A percentile compares a stretch with the other conserved stretches of the same genome.
phyloP scores from a whole-genome alignment of 1,284 basidiomycete genomes.

The Tilletia horrida region DNA sequence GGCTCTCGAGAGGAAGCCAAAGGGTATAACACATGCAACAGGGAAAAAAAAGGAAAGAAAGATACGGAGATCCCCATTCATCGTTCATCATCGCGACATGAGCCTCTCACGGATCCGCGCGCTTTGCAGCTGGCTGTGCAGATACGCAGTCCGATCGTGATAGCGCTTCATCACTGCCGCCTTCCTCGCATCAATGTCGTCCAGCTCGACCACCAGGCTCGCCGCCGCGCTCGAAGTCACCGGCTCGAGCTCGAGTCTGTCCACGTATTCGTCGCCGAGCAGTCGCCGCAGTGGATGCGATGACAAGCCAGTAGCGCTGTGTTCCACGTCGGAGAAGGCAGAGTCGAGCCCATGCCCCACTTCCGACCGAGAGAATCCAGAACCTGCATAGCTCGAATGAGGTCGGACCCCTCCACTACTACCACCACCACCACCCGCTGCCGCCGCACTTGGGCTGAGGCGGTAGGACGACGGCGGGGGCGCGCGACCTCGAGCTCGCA shows the following conservation, averaged over 20 bases:
- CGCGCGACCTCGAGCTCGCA: conserved; percentile 6
- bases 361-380: neutral
- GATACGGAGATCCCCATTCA: too few relatives aligned
- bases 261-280: neutral
- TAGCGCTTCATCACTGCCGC: conserved; percentile 36
- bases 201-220: conserved; percentile 29
- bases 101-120: conserved; percentile 39
- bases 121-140: conserved; percentile 38
- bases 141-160: conserved; percentile 34
- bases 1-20: too few relatives aligned
- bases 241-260: conserved; percentile 7
- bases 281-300: conserved; percentile 2
- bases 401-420: neutral
- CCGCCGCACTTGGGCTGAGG: neutral
- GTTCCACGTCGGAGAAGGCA: neutral
- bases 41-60: too few relatives aligned
- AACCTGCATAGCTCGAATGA: too few relatives aligned
- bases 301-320: conserved; percentile 3
- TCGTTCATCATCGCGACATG: conserved; percentile 25
- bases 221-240: conserved; percentile 11
- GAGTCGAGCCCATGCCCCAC: conserved; percentile 5
- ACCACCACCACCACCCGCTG: neutral
- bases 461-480: conserved; percentile 28
- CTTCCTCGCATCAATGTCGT: conserved; percentile 27
- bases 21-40: too few relatives aligned